phyloP scores from a whole-genome alignment of 192 early-diverging fungal genomes.

The Mortierella claussenii region DNA sequence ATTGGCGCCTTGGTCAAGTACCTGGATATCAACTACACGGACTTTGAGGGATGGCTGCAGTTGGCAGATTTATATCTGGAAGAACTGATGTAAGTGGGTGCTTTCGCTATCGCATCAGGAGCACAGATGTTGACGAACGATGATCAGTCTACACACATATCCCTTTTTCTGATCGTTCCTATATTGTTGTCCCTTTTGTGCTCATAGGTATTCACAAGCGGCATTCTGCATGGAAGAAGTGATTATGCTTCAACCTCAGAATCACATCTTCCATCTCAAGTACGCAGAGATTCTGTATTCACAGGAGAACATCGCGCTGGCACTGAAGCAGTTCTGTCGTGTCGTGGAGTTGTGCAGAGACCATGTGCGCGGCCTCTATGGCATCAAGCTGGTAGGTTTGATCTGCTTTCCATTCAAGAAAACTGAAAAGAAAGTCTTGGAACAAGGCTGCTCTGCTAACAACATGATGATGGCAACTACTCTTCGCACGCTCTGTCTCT shows the following conservation, averaged over 20 bases:
- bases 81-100: constrained; percentile 62
- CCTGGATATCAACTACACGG: constrained; percentile 85
- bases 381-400: constrained; percentile 72
- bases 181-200: neutral
- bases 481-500: too few species aligned
- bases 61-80: constrained; percentile 79
- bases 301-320: constrained; percentile 69
- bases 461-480: too few species aligned
- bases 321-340: constrained; percentile 90
- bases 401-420: neutral
- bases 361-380: constrained; percentile 89
- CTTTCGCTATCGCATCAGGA: neutral
- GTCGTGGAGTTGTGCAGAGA: constrained; percentile 88
- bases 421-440: too few species aligned
- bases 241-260: constrained; percentile 86
- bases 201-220: constrained; percentile 77
- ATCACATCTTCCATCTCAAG: constrained; percentile 87
- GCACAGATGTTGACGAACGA: neutral
- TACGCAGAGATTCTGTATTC: constrained; percentile 92
- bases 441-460: too few species aligned
- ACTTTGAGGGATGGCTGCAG: constrained; percentile 92
- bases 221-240: constrained; percentile 93
- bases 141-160: too few species aligned
- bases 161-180: neutral
- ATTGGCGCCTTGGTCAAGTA: constrained; percentile 78